Conservation (phyloP, 2,329 filamentous ascomycete genomes). For the Beauveria sp. region DNA sequence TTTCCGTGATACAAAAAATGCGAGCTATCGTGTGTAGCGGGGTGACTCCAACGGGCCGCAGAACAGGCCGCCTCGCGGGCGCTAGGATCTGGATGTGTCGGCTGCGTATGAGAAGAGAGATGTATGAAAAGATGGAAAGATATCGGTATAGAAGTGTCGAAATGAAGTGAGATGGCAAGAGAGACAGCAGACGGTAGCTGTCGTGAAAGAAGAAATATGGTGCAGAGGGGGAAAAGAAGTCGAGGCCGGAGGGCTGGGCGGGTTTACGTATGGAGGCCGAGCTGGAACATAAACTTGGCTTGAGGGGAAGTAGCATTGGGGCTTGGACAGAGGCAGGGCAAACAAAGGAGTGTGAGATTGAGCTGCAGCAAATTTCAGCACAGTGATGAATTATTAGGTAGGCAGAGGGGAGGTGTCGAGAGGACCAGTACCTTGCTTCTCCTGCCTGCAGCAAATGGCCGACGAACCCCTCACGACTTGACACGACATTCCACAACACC, state of each 20-base stretch:
- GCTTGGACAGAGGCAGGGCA: constrained; percentile 1
- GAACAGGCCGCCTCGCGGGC: constrained; percentile 6
- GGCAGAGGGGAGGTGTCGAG: not conserved
- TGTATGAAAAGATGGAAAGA: not conserved
- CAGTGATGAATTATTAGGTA: not conserved
- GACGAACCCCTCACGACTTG: not conserved
- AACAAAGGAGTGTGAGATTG: not conserved
- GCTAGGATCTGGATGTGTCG: constrained; percentile 5
- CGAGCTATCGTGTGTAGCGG: constrained; percentile 5
- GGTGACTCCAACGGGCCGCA: constrained; percentile 10
- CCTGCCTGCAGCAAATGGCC: not conserved
- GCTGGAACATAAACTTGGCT: not conserved
- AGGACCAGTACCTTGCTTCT: not conserved
- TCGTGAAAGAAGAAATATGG: not conserved
- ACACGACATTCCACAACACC: not conserved
- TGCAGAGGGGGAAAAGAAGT: constrained; percentile 1
- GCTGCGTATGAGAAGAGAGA: not conserved
- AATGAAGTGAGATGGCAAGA: not conserved
- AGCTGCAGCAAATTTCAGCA: not conserved
- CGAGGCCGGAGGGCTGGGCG: constrained; percentile 1
- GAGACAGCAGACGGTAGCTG: not conserved
- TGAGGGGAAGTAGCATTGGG: constrained; percentile 1
- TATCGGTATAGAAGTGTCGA: not conserved
- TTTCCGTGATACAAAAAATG: not conserved
- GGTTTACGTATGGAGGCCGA: constrained; percentile 8